Evolutionary conservation across 2,329 filamentous ascomycete species (phyloP), one percentile per base, ranked within the genome.

Genomic region (Cryphonectria radicalis): DNA sequence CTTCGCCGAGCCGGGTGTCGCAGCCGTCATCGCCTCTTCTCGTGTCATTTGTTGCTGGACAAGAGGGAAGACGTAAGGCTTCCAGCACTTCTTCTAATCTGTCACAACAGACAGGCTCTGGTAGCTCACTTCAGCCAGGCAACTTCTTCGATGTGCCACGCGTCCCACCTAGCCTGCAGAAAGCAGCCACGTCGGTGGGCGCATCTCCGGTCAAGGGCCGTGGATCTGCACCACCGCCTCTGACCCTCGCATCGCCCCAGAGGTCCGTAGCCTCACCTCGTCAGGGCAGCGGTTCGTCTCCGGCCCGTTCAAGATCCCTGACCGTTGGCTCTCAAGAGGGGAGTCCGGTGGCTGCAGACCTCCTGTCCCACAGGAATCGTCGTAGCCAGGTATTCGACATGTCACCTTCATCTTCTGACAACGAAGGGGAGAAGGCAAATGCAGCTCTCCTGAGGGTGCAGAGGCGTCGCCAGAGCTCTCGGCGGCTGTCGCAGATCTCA

Each of bases 401-500:
- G 82, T 99, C 96, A 2, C 96, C 96, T 3, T 98, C 96, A 0
- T 98, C 95, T 0, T 99, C 96, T 0, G 96, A 99, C 78, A 99
- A 97, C 72, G 96, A 99, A 81, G 94, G 97, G 66, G 93, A 95
- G 62, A 93, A 97, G 77, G 93, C 95, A 10, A 97, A 95, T 79
- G 94, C 93, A 65, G 72, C 80, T 1, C 85, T 98, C 14, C 87
- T 99, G 60, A 93, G 97, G 67, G 95, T 99, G 4, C 96, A 99
- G 79, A 88, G 95, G 50, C 91, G 95, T 13, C 90, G 96, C n/a
- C 95, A 98, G 80, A 98, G 95, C 80, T 97, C 95, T n/a, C 88
- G 96, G 28, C 90, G 96, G 66, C 88, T 98, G 78, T 99, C 96
- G 0, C 94, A 97, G 77, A 95, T 98, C 77, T 95, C 91, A 66